These are phyloP conservation scores for Davidsoniella neocaledoniae DNA, from an alignment of 2,329 filamentous ascomycete genomes.

Conservation along the genomic window DNA sequence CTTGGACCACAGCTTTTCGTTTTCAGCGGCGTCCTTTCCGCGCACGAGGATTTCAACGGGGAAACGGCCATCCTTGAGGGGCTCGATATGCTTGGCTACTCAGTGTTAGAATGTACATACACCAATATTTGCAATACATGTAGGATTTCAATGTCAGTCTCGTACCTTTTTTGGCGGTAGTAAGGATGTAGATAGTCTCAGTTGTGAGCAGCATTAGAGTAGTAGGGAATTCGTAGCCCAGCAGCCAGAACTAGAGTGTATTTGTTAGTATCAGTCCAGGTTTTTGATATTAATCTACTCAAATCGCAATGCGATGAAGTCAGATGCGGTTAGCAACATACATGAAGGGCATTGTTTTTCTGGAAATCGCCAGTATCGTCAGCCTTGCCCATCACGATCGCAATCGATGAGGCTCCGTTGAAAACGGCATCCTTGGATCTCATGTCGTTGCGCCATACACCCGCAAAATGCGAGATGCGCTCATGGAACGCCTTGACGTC, in stretches of 20 bases:
- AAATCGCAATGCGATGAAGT: neutral
- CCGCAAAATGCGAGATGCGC: constrained; percentile 70
- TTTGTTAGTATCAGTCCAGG: neutral
- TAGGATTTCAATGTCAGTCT: neutral
- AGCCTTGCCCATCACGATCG: constrained; percentile 88
- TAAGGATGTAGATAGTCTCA: constrained; percentile 80
- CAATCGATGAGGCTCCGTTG: constrained; percentile 68
- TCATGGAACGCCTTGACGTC: constrained; percentile 88
- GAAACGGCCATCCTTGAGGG: constrained; percentile 79
- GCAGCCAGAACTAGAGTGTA: constrained; percentile 71
- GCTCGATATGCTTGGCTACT: constrained; percentile 78
- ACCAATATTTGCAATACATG: neutral
- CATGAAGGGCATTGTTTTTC: constrained; percentile 94
- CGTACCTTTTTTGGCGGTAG: constrained; percentile 89
- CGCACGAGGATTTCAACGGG: constrained; percentile 83
- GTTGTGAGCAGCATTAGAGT: constrained; percentile 85
- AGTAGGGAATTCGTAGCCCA: constrained; percentile 96
- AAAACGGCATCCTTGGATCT: constrained; percentile 73
- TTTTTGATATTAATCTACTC: neutral
- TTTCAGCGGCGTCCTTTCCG: constrained; percentile 80
- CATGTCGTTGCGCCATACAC: constrained; percentile 93
- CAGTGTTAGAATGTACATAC: constrained; percentile 1
- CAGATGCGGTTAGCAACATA: constrained; percentile 27
- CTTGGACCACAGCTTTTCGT: constrained; percentile 75
- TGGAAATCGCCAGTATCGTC: constrained; percentile 74